Evolutionary conservation across 176 grass and related monocot genomes (phyloP).

Genomic region (Oryza meridionalis): DNA sequence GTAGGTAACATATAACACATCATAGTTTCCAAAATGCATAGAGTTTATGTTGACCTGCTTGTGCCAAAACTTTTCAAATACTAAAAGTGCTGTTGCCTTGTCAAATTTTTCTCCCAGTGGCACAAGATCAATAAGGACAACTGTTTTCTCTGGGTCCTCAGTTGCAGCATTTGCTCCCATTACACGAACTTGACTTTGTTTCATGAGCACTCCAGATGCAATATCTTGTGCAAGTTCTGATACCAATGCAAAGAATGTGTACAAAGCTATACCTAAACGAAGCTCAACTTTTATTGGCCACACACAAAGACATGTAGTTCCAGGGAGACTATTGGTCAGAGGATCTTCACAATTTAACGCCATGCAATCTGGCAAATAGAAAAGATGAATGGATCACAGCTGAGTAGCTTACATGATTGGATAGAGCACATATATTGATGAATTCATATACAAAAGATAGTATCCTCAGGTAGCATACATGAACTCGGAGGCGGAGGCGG

Average conservation of each 20-base stretch:
- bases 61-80: conserved; percentile 85
- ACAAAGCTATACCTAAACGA: conserved; percentile 71
- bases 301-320: conserved; percentile 77
- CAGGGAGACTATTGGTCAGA: conserved; percentile 79
- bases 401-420: not conserved
- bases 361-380: conserved; percentile 68
- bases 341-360: conserved; percentile 65
- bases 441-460: conserved; percentile 25
- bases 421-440: conserved; percentile 19
- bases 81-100: conserved; percentile 48
- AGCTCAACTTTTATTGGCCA: conserved; percentile 88
- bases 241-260: conserved; percentile 86
- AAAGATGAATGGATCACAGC: conserved; percentile 32
- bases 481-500: conserved; percentile 70
- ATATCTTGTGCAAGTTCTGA: conserved; percentile 80
- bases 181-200: conserved; percentile 86
- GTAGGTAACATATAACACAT: conserved; percentile 77
- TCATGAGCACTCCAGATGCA: conserved; percentile 76
- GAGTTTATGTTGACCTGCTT: conserved; percentile 85
- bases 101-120: conserved; percentile 70
- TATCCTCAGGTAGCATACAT: conserved; percentile 53
- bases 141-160: conserved; percentile 78
- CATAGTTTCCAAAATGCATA: conserved; percentile 64
- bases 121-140: conserved; percentile 82
- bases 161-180: conserved; percentile 95